Evolutionary conservation across 2,329 filamentous ascomycete species (phyloP), one percentile per base, ranked within the genome.

Genomic region (Xylariomycetidae sp.): DNA sequence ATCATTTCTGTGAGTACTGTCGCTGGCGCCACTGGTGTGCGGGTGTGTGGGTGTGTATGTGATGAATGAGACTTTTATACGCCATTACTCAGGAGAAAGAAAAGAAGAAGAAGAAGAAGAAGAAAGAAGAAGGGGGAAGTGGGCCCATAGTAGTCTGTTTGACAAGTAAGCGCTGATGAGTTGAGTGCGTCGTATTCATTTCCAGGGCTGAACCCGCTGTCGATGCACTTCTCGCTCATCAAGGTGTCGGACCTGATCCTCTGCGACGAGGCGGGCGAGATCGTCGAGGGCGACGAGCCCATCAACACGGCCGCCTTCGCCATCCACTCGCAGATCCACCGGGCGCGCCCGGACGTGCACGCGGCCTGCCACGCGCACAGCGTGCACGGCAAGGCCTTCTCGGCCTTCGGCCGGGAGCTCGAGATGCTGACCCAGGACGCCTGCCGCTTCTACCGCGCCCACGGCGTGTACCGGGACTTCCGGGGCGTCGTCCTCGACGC

Each of bases 371-470:
- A 82, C 44, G 70, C 71, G 6, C 77, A 82, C 46, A 70, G 69
- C n/a, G 65, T 66, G 14, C 65, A 70, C 19, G 77, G 77, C 0
- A 74, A 77, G 37, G 74, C 77, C 1, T 81, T 76, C 70, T 71
- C 67, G 16, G 59, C 66, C 1, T 81, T 82, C 48, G 73, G 64
- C 3, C 63, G 59, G 10, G 67, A 67, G 11, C 57, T 82, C 9
- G 76, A 80, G 36, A 82, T 82, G 76, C 56, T 81, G 27, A 80
- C 72, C 28, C 76, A 70, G 54, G 77, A 72, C 46, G 67, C 74
- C 1, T 67, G 66, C 26, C 71, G 73, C 29, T 72, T 82, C 40
- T 74, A 80, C 48, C 68, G 72, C 4, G 67, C 70, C 4, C 74
- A 80, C 49, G 67, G 70, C 3, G 72, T 80, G 3, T 80, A 81